A percentile compares a stretch with the other conserved stretches of the same genome.
These are phyloP conservation scores for Onygenales sp. DNA, from an alignment of 2,329 filamentous ascomycete genomes.

Conservation along the genomic window DNA sequence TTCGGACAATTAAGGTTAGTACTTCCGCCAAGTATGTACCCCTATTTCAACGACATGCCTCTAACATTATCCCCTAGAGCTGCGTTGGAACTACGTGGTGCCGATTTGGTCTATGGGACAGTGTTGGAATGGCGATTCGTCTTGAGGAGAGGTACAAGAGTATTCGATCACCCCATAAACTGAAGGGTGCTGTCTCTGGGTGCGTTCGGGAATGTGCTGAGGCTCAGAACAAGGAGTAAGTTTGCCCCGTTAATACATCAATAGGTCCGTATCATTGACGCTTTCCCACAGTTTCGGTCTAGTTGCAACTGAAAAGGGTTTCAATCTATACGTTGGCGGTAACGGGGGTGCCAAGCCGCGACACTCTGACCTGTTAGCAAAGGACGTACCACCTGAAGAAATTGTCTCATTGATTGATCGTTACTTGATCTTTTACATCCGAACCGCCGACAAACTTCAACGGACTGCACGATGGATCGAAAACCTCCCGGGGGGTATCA, in stretches of 20 bases:
- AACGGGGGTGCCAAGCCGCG: slow-evolving; percentile 80
- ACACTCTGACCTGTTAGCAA: slow-evolving; percentile 74
- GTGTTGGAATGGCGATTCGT: slow-evolving; percentile 80
- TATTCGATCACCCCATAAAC: slow-evolving; percentile 78
- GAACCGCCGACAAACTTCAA: slow-evolving; percentile 82
- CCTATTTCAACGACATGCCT: background rate
- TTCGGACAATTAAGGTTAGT: slow-evolving; percentile 67
- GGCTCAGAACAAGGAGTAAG: slow-evolving; percentile 81
- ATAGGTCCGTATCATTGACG: background rate
- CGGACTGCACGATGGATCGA: slow-evolving; percentile 85
- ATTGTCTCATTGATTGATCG: slow-evolving; percentile 77
- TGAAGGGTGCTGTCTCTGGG: slow-evolving; percentile 82
- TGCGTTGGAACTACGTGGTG: slow-evolving; percentile 92
- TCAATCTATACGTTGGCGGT: slow-evolving; percentile 83
- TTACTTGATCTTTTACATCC: slow-evolving; percentile 89
- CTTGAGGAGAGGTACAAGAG: slow-evolving; percentile 88
- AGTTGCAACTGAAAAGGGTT: slow-evolving; percentile 86
- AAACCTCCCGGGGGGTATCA: slow-evolving; percentile 69
- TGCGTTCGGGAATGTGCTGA: slow-evolving; percentile 91
- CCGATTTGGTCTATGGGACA: slow-evolving; percentile 78
- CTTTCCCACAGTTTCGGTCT: slow-evolving; percentile 59
- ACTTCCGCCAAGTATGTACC: background rate
- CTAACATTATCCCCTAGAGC: slow-evolving; percentile 37
- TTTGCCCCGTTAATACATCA: slow-evolving; percentile 7
- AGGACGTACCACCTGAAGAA: slow-evolving; percentile 74